Evolutionary conservation across 2,329 filamentous ascomycete species (phyloP), one percentile per base, ranked within the genome.

Genomic region (Epichloe aotearoae): DNA sequence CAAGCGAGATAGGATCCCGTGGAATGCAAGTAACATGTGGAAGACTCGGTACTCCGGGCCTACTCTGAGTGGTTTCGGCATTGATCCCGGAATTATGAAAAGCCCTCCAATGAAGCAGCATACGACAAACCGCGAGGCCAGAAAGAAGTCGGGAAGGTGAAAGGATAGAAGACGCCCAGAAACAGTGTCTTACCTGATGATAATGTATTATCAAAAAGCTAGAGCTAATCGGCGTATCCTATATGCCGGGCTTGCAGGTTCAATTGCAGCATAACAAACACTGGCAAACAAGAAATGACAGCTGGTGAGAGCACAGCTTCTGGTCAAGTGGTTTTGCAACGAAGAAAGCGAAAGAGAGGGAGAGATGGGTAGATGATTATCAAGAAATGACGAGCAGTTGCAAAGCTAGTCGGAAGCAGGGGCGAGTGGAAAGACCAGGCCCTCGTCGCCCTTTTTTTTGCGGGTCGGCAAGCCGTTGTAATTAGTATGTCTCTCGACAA

Each of bases 11-110:
- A 50, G n/a, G 45, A 53, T 49, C 46, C 37, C 39, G 53, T 51
- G 56, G 54, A 54, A 52, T 52, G 52, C 48, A 44, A 26, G 33
- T 46, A 17, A 14, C 30, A 50, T 46, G 45, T 36, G 43, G 17
- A 43, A 38, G 14, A 40, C 38, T 20, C 14, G 14, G 34, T 38
- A 41, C 38, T 33, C 42, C 34, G 37, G 30, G 39, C 38, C 23
- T 49, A 33, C 26, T 43, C 19, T 44, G 42, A 42, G 45, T 41
- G 23, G 38, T 46, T 36, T 43, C 19, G 45, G 38, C 3, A n/a
- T 20, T 51, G 49, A 30, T 36, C 36, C 37, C 20, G 20, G 20
- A 34, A 19, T 46, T n/a, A 33, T 30, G 10, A 34, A 46, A 19
- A 30, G 30, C 15, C 10, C 30, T 30, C 30, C 26, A 45, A 41